Conservation (phyloP, 345 rosid species). For the Lepidium africanum region DNA sequence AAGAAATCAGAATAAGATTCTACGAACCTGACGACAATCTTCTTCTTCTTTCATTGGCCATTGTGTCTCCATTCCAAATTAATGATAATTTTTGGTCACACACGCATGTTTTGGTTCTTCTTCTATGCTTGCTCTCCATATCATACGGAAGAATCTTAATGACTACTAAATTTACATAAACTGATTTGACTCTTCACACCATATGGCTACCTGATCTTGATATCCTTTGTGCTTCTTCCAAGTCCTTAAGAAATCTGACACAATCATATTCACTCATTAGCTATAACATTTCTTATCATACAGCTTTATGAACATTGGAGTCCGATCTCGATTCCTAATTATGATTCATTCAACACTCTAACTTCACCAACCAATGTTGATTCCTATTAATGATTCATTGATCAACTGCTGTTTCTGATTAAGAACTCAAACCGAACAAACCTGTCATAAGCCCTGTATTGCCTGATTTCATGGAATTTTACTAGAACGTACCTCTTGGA, state of each 20-base stretch:
- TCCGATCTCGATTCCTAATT: neutral
- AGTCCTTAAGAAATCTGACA: conserved; percentile 75
- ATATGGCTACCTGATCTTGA: conserved; percentile 46
- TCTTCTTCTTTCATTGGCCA: conserved; percentile 5
- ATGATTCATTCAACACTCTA: neutral
- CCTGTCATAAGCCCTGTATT: neutral
- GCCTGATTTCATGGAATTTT: neutral
- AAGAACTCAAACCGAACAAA: neutral
- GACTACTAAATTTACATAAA: conserved; percentile 16
- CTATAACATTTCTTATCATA: neutral
- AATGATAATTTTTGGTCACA: neutral
- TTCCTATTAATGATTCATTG: neutral
- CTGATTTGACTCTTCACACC: conserved; percentile 30
- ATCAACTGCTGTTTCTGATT: neutral
- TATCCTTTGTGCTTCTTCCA: conserved; percentile 75
- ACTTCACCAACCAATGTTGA: neutral
- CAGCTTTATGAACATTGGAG: neutral
- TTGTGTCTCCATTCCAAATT: neutral
- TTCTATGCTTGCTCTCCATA: neutral
- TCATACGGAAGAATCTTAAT: conserved; percentile 1
- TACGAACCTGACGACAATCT: conserved; percentile 1
- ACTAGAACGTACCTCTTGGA: conserved; percentile 59
- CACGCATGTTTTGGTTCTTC: neutral
- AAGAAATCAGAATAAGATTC: neutral
- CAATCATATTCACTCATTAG: neutral